Base-by-base conservation (phyloP, 306 rosid species). In the Lathyrus aphaca region DNA sequence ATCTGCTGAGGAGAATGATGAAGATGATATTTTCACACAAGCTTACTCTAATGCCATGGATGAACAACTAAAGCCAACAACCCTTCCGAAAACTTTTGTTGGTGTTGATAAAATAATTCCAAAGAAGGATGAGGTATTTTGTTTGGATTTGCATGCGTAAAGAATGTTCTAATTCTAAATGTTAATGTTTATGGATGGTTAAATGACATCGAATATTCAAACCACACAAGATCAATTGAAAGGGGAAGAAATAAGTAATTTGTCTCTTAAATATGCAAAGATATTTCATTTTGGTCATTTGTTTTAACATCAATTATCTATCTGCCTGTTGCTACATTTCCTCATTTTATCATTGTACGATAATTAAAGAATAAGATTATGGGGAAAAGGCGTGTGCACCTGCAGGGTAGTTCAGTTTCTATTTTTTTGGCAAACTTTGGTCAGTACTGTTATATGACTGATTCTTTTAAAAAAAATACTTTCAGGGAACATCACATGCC, bases 41-140 rank as follows among this genome's bases (percentile, higher is more conserved):
- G 83, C 92, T 70, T 94, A 94, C 79, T 80, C 92, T 68, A 91
- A 87, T 71, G 91, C 80, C 46, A 77, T 94, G 84, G 86, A 80
- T 72, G 82, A 86, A 65, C 84, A 94, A 66, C 72, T 94, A 50
- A 89, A 87, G 86, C 72, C 78, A 59, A 84, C 96, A 7, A 83
- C 91, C n/a, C 89, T 94, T 39, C 49, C 81, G 69, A 91, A 81
- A 81, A 94, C 92, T 80, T 94, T 94, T 83, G 84, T 86, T 72
- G 86, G 87, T 79, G 97, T 95, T 46, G 76, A 82, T 29, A 96
- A 85, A 78, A 86, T 88, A 77, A 76, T 81, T 40, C 76, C 95
- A 42, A 81, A 81, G 84, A 85, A 78, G 69, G 82, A 84, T 66
- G 90, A 91, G 97, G 99, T 75, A 67, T 59, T 7, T 71, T 68